phyloP scores from a whole-genome alignment of 2,329 filamentous ascomycete genomes.

The Sordariomycetes sp. region DNA sequence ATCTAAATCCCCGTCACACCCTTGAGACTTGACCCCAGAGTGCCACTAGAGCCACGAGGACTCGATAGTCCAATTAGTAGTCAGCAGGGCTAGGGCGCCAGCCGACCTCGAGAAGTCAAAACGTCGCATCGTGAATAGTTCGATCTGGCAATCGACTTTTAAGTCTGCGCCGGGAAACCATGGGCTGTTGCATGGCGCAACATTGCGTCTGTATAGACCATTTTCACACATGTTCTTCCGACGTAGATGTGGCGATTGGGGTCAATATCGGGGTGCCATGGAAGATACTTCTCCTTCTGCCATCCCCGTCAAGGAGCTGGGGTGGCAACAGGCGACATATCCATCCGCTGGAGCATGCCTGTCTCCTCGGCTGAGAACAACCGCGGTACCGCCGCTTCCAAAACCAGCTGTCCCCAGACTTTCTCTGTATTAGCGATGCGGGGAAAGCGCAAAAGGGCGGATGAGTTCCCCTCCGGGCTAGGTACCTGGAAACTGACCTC shows the following conservation, averaged over 20 bases:
- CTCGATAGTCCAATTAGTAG: not conserved
- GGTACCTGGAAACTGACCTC: not conserved
- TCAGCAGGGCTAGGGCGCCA: not conserved
- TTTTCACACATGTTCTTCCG: not conserved
- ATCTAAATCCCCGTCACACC: not conserved
- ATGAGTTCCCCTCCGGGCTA: not conserved
- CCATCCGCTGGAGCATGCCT: not conserved
- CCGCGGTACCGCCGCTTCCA: not conserved
- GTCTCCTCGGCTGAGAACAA: not conserved
- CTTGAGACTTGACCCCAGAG: not conserved
- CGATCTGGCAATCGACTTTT: not conserved
- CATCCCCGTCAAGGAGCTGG: not conserved
- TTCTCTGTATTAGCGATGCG: not conserved
- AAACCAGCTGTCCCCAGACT: not conserved
- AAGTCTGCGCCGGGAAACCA: not conserved
- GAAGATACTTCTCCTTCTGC: not conserved
- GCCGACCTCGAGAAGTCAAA: not conserved
- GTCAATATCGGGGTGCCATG: not conserved
- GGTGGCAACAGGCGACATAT: not conserved
- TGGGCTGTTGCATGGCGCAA: not conserved
- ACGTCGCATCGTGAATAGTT: not conserved
- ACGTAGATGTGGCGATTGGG: not conserved
- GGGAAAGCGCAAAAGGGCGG: not conserved
- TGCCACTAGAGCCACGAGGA: not conserved
- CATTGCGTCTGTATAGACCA: not conserved